phyloP scores from a whole-genome alignment of 1,284 basidiomycete genomes.

The Macrocybe sp. region DNA sequence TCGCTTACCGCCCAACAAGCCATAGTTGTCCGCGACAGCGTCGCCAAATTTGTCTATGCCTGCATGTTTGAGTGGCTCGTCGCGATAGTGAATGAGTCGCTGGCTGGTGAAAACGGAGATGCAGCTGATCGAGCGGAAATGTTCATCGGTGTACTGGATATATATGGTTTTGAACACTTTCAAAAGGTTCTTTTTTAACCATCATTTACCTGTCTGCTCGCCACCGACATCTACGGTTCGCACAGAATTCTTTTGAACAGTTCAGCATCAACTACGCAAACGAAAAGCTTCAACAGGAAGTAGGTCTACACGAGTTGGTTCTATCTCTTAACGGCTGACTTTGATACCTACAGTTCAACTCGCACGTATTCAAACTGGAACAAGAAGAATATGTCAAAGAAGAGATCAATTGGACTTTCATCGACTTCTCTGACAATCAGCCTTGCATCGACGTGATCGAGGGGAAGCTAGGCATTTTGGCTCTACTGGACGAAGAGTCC shows the following conservation, averaged over 20 bases:
- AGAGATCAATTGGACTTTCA: conserved; percentile 99
- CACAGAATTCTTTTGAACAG: conserved; percentile 95
- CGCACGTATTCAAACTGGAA: conserved; percentile 98
- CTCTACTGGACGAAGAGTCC: conserved; percentile 97
- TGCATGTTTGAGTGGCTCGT: conserved; percentile 99
- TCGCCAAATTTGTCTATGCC: conserved; percentile 98
- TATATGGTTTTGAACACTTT: conserved; percentile 96
- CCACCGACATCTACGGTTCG: conserved; percentile 7
- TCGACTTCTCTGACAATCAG: conserved; percentile 99
- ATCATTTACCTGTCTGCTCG: conserved; percentile 2
- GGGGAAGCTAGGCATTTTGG: conserved; percentile 92
- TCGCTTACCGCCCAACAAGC: conserved; percentile 85
- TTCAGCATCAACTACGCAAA: conserved; percentile 99
- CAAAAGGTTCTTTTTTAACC: conserved; percentile 59
- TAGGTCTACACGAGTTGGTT: conserved; percentile 44
- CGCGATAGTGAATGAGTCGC: conserved; percentile 92
- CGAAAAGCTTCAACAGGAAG: conserved; percentile 96
- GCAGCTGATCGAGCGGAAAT: conserved; percentile 86
- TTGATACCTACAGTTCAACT: conserved; percentile 71
- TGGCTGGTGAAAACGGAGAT: conserved; percentile 86
- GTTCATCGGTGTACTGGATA: conserved; percentile 99
- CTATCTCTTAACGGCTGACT: conserved; percentile 3
- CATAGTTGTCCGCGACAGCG: conserved; percentile 93
- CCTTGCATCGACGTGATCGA: conserved; percentile 99
- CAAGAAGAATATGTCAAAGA: conserved; percentile 99